phyloP scores from a whole-genome alignment of 1,284 basidiomycete genomes.

The Ganoderma leucocontextum region DNA sequence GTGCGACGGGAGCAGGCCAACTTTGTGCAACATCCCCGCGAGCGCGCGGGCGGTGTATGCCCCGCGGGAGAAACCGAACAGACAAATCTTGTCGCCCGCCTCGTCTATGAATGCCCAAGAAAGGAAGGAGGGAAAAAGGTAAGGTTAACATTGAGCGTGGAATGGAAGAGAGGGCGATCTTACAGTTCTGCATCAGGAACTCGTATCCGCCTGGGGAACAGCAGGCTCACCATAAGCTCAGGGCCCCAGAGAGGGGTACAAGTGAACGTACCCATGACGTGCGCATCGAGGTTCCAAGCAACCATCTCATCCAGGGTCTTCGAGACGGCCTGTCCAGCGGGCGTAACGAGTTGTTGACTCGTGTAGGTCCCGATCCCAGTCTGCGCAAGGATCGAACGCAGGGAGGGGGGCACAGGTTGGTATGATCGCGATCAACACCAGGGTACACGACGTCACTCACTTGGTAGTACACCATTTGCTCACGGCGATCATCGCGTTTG shows the following conservation, averaged over 20 bases:
- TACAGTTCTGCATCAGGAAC: constrained; percentile 72
- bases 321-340: constrained; percentile 46
- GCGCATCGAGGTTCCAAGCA: constrained; percentile 61
- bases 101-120: constrained; percentile 40
- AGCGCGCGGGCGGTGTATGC: constrained; percentile 63
- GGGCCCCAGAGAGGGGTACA: not conserved
- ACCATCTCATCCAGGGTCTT: constrained; percentile 59
- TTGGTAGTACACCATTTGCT: constrained; percentile 73
- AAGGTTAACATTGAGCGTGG: not conserved
- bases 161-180: constrained; percentile 25
- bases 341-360: constrained; percentile 54
- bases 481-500: constrained; percentile 56
- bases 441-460: constrained; percentile 40
- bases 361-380: constrained; percentile 66
- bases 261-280: constrained; percentile 57
- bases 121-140: not conserved
- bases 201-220: constrained; percentile 58
- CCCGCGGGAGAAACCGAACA: constrained; percentile 74
- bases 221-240: not conserved
- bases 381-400: constrained; percentile 37
- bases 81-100: constrained; percentile 60
- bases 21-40: constrained; percentile 64
- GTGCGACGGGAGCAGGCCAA: constrained; percentile 59
- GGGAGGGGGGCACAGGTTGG: not conserved
- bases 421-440: constrained; percentile 26